Conservation (phyloP, 2,329 filamentous ascomycete genomes). For the Tolypocladium sp. region DNA sequence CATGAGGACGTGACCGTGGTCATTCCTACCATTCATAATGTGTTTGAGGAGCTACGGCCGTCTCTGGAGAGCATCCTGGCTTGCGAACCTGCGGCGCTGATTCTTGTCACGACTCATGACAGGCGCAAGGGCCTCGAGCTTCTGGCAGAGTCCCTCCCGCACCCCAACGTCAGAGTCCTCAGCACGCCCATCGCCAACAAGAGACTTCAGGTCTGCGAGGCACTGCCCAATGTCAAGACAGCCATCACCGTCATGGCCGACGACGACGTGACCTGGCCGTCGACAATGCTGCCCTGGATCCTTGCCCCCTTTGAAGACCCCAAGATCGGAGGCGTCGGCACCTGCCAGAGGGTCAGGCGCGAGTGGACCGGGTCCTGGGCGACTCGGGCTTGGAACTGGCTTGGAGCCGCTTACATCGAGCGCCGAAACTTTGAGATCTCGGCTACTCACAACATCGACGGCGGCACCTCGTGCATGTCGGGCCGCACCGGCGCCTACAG, state of each 20-base stretch:
- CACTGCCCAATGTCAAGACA: constrained; percentile 76
- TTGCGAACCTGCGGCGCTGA: constrained; percentile 61
- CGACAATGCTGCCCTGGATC: constrained; percentile 80
- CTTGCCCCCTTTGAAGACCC: constrained; percentile 83
- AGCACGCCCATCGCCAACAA: constrained; percentile 86
- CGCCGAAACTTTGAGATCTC: constrained; percentile 95
- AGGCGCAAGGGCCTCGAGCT: constrained; percentile 61
- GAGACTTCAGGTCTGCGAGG: constrained; percentile 84
- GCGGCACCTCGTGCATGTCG: constrained; percentile 93
- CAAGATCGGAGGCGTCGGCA: constrained; percentile 81
- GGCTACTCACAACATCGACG: constrained; percentile 88
- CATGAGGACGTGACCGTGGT: constrained; percentile 86
- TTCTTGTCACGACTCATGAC: constrained; percentile 79
- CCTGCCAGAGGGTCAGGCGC: constrained; percentile 77
- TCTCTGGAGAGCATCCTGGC: constrained; percentile 71
- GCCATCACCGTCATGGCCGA: constrained; percentile 87
- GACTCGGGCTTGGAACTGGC: constrained; percentile 71
- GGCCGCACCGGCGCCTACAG: constrained; percentile 89
- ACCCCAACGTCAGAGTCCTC: constrained; percentile 61
- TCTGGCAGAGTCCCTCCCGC: constrained; percentile 52
- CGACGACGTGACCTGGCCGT: constrained; percentile 90
- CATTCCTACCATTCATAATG: constrained; percentile 84
- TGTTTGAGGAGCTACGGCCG: constrained; percentile 71
- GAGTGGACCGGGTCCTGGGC: constrained; percentile 49
- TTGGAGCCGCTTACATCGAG: constrained; percentile 86